Percentiles rank a stretch among this genome's conserved stretches.
Evolutionary conservation across 805 yeast species (phyloP).

Genomic region (Metschnikowia matae): DNA sequence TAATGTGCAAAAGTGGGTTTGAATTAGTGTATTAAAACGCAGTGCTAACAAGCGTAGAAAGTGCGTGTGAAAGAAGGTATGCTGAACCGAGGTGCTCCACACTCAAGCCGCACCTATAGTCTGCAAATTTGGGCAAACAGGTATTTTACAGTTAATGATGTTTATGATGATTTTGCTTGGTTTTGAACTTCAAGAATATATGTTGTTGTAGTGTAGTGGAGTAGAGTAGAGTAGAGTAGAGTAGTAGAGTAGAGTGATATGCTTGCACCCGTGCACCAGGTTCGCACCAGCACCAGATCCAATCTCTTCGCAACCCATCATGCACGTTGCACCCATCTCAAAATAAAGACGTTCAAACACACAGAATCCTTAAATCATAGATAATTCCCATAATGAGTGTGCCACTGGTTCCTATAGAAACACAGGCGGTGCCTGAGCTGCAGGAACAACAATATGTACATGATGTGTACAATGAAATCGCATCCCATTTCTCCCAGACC

Average conservation of each 20-base stretch:
- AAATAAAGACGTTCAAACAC: too few species aligned
- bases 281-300: too few species aligned
- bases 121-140: background rate
- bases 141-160: background rate
- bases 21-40: background rate
- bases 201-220: too few species aligned
- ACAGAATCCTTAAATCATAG: too few species aligned
- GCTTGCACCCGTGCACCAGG: background rate
- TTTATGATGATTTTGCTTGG: background rate
- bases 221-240: too few species aligned
- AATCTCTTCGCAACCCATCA: background rate
- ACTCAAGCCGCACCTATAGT: slow-evolving; percentile 1
- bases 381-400: slow-evolving; percentile 25
- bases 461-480: slow-evolving; percentile 88
- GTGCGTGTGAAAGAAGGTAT: slow-evolving; percentile 1
- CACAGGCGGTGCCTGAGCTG: slow-evolving; percentile 39
- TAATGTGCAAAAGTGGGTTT: background rate
- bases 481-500: slow-evolving; percentile 88
- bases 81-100: background rate
- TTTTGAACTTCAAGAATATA: too few species aligned
- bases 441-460: slow-evolving; percentile 83
- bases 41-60: background rate
- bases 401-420: slow-evolving; percentile 29
- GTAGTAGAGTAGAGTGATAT: too few species aligned
- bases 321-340: background rate